Conservation (phyloP, 2,329 filamentous ascomycete species). For the Nemania sp. region DNA sequence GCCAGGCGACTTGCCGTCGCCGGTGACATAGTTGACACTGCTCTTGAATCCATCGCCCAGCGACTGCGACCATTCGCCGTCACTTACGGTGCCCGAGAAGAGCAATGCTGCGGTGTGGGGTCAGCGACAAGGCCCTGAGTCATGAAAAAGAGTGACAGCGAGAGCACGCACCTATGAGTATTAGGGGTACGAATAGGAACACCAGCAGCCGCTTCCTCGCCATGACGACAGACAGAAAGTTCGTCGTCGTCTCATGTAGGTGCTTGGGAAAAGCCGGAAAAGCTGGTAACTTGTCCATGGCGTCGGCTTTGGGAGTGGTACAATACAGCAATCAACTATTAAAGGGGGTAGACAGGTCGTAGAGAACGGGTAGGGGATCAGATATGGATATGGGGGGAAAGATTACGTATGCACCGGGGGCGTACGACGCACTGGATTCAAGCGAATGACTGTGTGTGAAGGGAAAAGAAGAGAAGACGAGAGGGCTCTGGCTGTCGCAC, state of each 20-base stretch:
- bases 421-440: conserved; percentile 17
- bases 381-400: conserved; percentile 9
- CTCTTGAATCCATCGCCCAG: conserved; percentile 37
- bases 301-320: neutral
- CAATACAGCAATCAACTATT: conserved; percentile 4
- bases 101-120: conserved; percentile 29
- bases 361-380: conserved; percentile 8
- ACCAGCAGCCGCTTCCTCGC: conserved; percentile 37
- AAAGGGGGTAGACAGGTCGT: conserved; percentile 8
- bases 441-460: conserved; percentile 30
- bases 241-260: conserved; percentile 27
- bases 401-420: conserved; percentile 21
- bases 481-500: conserved; percentile 10
- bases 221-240: conserved; percentile 35
- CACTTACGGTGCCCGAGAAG: conserved; percentile 36
- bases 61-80: conserved; percentile 38
- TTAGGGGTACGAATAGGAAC: conserved; percentile 36
- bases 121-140: conserved; percentile 18
- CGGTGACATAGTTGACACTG: conserved; percentile 33
- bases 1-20: conserved; percentile 20
- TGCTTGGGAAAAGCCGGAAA: conserved; percentile 31
- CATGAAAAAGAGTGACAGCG: neutral
- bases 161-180: conserved; percentile 33
- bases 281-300: conserved; percentile 36
- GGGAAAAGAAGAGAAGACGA: conserved; percentile 15